Evolutionary conservation across 164 flowering plant genomes (phyloP).

Genomic region (Sedum album): DNA sequence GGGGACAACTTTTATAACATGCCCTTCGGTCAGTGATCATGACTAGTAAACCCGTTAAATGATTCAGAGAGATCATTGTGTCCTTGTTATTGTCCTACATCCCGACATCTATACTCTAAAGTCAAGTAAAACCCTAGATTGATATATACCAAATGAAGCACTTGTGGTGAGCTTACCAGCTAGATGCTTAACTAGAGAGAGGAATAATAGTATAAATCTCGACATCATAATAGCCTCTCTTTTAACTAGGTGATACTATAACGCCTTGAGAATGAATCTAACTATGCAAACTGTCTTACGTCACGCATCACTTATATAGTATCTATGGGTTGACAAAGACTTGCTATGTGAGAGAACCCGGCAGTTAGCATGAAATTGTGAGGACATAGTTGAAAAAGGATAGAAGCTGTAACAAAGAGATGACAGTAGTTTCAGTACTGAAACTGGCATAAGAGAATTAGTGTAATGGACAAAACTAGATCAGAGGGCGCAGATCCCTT

Average conservation of each 20-base stretch:
- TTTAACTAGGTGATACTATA: background rate
- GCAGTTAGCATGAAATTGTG: background rate
- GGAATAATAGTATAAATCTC: background rate
- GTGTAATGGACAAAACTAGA: background rate
- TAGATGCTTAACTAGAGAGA: background rate
- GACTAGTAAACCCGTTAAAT: conserved; percentile 2
- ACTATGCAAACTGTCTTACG: background rate
- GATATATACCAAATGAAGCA: background rate
- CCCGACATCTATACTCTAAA: background rate
- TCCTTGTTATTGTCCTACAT: background rate
- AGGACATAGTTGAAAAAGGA: background rate
- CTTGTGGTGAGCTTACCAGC: background rate
- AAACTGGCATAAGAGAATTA: background rate
- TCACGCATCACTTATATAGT: no score
- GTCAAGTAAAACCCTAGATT: background rate
- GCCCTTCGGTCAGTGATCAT: background rate
- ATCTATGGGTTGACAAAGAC: no score
- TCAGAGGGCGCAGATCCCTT: background rate
- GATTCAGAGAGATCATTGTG: background rate
- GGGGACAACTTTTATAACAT: background rate
- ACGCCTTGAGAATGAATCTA: background rate
- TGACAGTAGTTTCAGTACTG: background rate
- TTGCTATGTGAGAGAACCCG: background rate
- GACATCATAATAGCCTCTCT: background rate
- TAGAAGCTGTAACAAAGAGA: background rate